Conservation (phyloP, 2,329 filamentous ascomycete genomes). For the Whalleya microplaca region DNA sequence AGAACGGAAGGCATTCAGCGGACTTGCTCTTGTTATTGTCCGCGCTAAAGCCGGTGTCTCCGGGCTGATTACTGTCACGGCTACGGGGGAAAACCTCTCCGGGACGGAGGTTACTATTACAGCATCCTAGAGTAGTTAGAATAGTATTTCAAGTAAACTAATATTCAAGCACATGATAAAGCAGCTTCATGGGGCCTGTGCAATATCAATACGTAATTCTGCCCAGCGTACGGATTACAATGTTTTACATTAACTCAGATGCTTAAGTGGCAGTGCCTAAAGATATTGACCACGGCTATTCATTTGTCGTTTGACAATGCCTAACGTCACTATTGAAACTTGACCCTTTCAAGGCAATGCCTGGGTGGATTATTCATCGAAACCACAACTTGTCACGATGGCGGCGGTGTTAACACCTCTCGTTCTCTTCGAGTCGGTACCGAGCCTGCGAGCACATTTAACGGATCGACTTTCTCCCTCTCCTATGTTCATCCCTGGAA, state of each 20-base stretch:
- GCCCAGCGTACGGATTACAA: too few relatives aligned
- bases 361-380: too few relatives aligned
- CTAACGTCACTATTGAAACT: too few relatives aligned
- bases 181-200: background rate
- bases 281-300: background rate
- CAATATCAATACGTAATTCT: background rate
- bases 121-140: slow-evolving; percentile 3
- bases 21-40: slow-evolving; percentile 46
- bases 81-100: slow-evolving; percentile 22
- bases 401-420: too few relatives aligned
- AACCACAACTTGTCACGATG: too few relatives aligned
- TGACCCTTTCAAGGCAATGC: too few relatives aligned
- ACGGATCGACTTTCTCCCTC: too few relatives aligned
- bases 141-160: background rate
- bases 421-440: too few relatives aligned
- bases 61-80: slow-evolving; percentile 32
- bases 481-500: too few relatives aligned
- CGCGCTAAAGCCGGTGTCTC: slow-evolving; percentile 30
- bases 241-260: background rate
- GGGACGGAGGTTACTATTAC: slow-evolving; percentile 19
- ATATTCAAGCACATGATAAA: slow-evolving; percentile 1
- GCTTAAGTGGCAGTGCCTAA: too few relatives aligned
- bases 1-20: slow-evolving; percentile 46
- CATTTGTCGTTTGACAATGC: too few relatives aligned
- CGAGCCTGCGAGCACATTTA: too few relatives aligned